These are phyloP conservation scores for Metschnikowia amazonensis DNA, from an alignment of 805 yeast species.

Conservation along the genomic window DNA sequence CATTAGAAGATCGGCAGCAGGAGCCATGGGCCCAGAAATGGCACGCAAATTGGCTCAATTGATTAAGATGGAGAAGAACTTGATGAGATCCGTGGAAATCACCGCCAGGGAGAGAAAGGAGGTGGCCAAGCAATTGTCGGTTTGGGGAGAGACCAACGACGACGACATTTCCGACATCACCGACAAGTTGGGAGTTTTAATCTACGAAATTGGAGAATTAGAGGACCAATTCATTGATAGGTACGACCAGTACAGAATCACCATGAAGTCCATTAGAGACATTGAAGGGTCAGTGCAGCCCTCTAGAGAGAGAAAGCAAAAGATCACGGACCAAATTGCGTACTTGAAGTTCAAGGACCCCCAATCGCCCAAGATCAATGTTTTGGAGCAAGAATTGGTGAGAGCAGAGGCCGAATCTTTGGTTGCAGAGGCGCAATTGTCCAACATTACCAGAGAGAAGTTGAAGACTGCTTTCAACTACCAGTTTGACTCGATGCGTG, in stretches of 20 bases:
- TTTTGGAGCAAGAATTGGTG: slow-evolving; percentile 83
- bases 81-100: slow-evolving; percentile 73
- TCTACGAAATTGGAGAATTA: slow-evolving; percentile 79
- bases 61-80: slow-evolving; percentile 79
- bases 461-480: slow-evolving; percentile 79
- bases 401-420: slow-evolving; percentile 89
- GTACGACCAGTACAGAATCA: slow-evolving; percentile 81
- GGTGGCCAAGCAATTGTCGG: slow-evolving; percentile 75
- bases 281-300: slow-evolving; percentile 88
- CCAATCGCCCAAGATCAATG: slow-evolving; percentile 73
- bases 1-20: slow-evolving; percentile 72
- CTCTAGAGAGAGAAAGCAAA: slow-evolving; percentile 79
- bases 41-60: slow-evolving; percentile 68
- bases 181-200: slow-evolving; percentile 79
- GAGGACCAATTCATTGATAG: slow-evolving; percentile 85
- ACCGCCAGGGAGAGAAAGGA: slow-evolving; percentile 75
- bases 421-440: slow-evolving; percentile 88
- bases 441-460: slow-evolving; percentile 84
- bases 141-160: slow-evolving; percentile 86
- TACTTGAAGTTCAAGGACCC: slow-evolving; percentile 82
- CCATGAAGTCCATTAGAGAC: slow-evolving; percentile 75
- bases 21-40: slow-evolving; percentile 76
- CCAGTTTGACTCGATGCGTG: slow-evolving; percentile 82
- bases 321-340: slow-evolving; percentile 82
- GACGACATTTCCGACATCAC: slow-evolving; percentile 85